Base-by-base conservation (phyloP, 352 stramenopile species). In the Pythium dissimile region DNA sequence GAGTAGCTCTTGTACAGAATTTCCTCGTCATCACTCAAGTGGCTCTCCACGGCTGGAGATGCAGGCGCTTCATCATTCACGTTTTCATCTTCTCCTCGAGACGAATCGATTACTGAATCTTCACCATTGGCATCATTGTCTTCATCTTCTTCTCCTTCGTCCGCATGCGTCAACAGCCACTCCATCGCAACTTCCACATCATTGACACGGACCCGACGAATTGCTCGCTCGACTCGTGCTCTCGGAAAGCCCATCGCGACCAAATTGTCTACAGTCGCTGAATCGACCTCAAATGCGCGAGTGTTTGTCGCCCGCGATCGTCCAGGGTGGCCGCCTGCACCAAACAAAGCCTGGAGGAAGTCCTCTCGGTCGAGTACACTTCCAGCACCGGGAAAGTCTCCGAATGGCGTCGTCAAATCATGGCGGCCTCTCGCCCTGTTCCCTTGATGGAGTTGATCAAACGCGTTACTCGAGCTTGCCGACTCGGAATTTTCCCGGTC, bases 141-240 rank as follows among this genome's bases (percentile, higher is more conserved):
- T 10, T 53, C 59, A 21, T 52, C 49, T 9, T 62, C 60, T 7
- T 55, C 61, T 20, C 67, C 60, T 20, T 45, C 53, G 39, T 74
- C 59, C 12, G 72, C 66, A 16, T 79, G 87, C 6, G 84, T 78
- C 18, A 99, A 56, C 26, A 98, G 90, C 80, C 96, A 98, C 62
- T 99, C 95, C 94, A 98, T 98, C 1, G 90, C 96, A 34, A 98
- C 64, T 62, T 98, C 95, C 3, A 98, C 75, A 48, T 94, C 82
- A 54, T 98, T 98, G 12, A 89, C 76, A 67, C 92, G 75, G 27
- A 92, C 86, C 30, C 80, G 77, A 32, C 95, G 88, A 27, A 99
- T 70, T 10, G 94, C 94, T 67, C 88, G 84, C 54, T 97, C 72
- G 11, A 97, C 89, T 50, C 96, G 86, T 34, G 90, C 64, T 20